These are phyloP conservation scores for Ogataea pini DNA, from an alignment of 805 yeast genomes.

Conservation along the genomic window DNA sequence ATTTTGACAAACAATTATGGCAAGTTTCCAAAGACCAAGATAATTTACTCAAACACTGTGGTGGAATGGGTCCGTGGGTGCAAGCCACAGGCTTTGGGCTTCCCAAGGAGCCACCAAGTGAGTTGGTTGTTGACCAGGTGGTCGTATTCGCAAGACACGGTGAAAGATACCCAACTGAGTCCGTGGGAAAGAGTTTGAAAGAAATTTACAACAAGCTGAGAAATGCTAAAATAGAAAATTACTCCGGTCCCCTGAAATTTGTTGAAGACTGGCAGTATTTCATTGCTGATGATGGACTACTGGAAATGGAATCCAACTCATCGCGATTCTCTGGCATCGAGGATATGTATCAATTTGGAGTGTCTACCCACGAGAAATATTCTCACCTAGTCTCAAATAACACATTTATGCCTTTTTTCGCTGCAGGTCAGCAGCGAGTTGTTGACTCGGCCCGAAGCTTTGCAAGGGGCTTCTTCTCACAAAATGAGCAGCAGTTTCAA, in stretches of 20 bases:
- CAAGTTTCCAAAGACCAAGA: constrained; percentile 43
- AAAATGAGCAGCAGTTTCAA: constrained; percentile 38
- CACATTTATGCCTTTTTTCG: constrained; percentile 48
- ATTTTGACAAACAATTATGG: constrained; percentile 16
- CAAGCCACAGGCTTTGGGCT: constrained; percentile 55
- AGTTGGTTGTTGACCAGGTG: constrained; percentile 62
- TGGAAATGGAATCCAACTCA: constrained; percentile 52
- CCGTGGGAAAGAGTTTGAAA: constrained; percentile 33
- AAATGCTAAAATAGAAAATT: constrained; percentile 35
- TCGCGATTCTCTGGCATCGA: constrained; percentile 55
- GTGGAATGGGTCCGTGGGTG: constrained; percentile 54
- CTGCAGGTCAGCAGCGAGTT: constrained; percentile 56
- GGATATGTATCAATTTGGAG: constrained; percentile 52
- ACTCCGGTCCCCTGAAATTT: constrained; percentile 54
- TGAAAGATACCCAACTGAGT: constrained; percentile 65
- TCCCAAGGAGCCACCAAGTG: constrained; percentile 46
- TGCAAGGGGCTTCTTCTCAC: constrained; percentile 55
- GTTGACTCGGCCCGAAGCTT: constrained; percentile 56
- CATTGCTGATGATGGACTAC: constrained; percentile 24
- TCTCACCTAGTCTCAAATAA: constrained; percentile 43
- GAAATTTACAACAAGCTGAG: constrained; percentile 37
- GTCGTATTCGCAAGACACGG: constrained; percentile 77
- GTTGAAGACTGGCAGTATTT: constrained; percentile 56
- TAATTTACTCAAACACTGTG: constrained; percentile 51
- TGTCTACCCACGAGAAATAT: constrained; percentile 49